Evolutionary conservation across 2,329 filamentous ascomycete species (phyloP).

Genomic region (Pleomassaria siparia): DNA sequence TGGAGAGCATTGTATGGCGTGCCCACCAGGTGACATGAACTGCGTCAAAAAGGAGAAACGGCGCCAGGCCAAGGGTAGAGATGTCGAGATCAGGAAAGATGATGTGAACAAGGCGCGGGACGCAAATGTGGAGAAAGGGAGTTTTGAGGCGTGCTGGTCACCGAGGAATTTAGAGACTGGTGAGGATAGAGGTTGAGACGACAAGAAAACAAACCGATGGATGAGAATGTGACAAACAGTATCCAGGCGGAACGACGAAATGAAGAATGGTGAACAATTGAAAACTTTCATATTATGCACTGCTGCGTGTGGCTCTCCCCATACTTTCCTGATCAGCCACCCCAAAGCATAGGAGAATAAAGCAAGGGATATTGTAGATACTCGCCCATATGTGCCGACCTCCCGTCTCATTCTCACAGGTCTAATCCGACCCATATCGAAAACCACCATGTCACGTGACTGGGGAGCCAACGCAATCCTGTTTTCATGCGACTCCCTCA

Average conservation of each 20-base stretch:
- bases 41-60: no score
- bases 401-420: neutral
- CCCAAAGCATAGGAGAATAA: slow-evolving; percentile 1
- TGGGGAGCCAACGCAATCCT: neutral
- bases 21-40: no score
- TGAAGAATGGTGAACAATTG: neutral
- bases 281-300: neutral
- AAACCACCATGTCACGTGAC: slow-evolving; percentile 1
- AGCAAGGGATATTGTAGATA: slow-evolving; percentile 8
- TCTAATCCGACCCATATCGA: slow-evolving; percentile 7
- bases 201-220: no score
- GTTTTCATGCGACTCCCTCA: slow-evolving; percentile 9
- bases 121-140: no score
- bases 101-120: no score
- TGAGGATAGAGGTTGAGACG: no score
- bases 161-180: no score
- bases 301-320: neutral
- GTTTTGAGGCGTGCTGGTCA: no score
- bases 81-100: no score
- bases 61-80: no score
- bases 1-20: no score
- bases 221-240: neutral
- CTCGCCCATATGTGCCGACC: slow-evolving; percentile 5
- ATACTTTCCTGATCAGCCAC: neutral
- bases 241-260: neutral